Conservation (phyloP, 1,284 basidiomycete species). For the Cryptococcus hybrid region DNA sequence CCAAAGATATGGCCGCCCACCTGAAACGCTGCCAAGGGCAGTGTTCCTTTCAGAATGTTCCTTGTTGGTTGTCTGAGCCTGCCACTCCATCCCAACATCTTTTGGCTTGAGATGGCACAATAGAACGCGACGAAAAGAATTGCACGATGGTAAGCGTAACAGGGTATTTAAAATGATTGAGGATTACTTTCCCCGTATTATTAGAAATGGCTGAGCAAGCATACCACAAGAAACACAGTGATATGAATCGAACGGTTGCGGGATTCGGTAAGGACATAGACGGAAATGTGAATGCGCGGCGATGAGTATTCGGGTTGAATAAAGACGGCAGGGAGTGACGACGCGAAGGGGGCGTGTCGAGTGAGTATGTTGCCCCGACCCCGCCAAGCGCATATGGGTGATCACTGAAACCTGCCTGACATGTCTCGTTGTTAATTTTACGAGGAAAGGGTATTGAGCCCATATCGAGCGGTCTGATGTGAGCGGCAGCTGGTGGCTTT, state of each 20-base stretch:
- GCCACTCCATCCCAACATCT: conserved; percentile 56
- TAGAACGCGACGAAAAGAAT: conserved; percentile 90
- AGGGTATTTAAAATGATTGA: conserved; percentile 50
- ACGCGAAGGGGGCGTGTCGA: conserved; percentile 12
- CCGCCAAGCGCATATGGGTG: conserved; percentile 2
- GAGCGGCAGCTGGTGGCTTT: background rate
- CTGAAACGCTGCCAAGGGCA: conserved; percentile 89
- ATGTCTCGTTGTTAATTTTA: conserved; percentile 4
- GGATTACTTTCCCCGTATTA: conserved; percentile 52
- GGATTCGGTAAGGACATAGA: conserved; percentile 26
- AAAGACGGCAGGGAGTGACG: conserved; percentile 4
- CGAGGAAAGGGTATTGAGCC: background rate
- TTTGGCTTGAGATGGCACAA: conserved; percentile 75
- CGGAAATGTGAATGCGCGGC: background rate
- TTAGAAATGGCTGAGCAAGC: conserved; percentile 49
- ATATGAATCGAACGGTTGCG: conserved; percentile 45
- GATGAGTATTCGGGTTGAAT: conserved; percentile 6
- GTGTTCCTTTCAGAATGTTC: conserved; percentile 71
- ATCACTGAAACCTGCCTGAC: conserved; percentile 3
- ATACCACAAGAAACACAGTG: conserved; percentile 51
- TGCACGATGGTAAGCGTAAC: conserved; percentile 86
- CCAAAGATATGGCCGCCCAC: conserved; percentile 97
- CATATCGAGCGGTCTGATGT: background rate
- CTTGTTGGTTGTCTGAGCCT: conserved; percentile 66
- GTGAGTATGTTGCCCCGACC: conserved; percentile 5